Conservation (phyloP, 805 yeast species). For the Scheffersomyces lignosus region DNA sequence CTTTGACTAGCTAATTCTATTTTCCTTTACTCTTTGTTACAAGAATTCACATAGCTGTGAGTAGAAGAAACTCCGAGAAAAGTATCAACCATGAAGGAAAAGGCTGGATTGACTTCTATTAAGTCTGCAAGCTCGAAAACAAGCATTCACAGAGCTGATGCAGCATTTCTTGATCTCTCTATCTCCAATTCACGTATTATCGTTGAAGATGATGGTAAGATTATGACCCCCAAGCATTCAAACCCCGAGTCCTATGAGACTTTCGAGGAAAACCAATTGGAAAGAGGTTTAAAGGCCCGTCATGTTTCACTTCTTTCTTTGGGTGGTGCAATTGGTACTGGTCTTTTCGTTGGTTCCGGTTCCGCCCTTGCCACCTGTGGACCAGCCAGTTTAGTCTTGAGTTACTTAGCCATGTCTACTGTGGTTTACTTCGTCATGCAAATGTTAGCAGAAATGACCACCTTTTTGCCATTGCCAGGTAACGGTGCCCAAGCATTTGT, state of each 20-base stretch:
- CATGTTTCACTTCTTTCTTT: slow-evolving; percentile 16
- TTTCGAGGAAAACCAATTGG: slow-evolving; percentile 17
- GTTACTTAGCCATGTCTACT: slow-evolving; percentile 19
- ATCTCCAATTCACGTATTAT: slow-evolving; percentile 29
- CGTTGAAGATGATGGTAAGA: slow-evolving; percentile 21
- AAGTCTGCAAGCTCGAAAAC: slow-evolving; percentile 21
- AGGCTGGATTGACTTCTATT: slow-evolving; percentile 1
- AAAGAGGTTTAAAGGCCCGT: slow-evolving; percentile 12
- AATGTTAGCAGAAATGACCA: slow-evolving; percentile 33
- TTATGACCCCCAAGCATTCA: slow-evolving; percentile 18
- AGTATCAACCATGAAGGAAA: not conserved
- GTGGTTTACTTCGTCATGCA: slow-evolving; percentile 31
- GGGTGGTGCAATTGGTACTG: slow-evolving; percentile 24
- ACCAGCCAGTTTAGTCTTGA: slow-evolving; percentile 16
- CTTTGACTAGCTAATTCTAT: no score
- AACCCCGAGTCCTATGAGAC: slow-evolving; percentile 13
- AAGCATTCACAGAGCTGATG: slow-evolving; percentile 23
- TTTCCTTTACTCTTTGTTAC: no score
- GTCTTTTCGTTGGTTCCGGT: slow-evolving; percentile 27
- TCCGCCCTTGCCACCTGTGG: slow-evolving; percentile 19
- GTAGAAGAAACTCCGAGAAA: no score
- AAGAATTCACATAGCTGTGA: no score
- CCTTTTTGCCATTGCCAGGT: slow-evolving; percentile 35
- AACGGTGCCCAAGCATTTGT: slow-evolving; percentile 33
- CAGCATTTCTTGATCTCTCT: slow-evolving; percentile 24